These are phyloP conservation scores for Conticribra guillardii DNA, from an alignment of 108 stramenopile genomes.

Conservation along the genomic window DNA sequence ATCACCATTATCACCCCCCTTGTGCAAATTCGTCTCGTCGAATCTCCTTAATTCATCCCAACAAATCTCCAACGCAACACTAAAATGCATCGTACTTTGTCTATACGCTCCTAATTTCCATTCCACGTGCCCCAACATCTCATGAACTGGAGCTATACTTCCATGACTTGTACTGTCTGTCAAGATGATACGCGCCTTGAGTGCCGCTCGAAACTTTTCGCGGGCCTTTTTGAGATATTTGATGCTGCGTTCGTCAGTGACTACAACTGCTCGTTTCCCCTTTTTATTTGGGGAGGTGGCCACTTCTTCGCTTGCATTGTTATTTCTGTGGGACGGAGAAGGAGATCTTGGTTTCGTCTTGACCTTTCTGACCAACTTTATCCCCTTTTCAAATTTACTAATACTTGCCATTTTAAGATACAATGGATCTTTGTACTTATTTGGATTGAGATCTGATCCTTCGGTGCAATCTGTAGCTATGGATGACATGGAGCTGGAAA, in stretches of 20 bases:
- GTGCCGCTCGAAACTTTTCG: neutral
- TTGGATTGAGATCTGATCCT: conserved; percentile 6
- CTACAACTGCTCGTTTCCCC: neutral
- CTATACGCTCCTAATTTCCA: neutral
- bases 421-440: neutral
- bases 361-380: neutral
- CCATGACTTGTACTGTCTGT: neutral
- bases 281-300: neutral
- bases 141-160: neutral
- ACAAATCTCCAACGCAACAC: conserved; percentile 1
- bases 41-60: neutral
- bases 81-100: neutral
- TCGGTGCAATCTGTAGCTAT: too few relatives aligned
- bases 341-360: too few relatives aligned
- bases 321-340: neutral
- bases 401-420: neutral
- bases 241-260: neutral
- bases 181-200: conserved; percentile 1
- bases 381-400: neutral
- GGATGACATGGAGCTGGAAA: too few relatives aligned
- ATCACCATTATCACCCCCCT: neutral
- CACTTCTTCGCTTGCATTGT: neutral
- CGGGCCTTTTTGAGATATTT: neutral
- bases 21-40: neutral
- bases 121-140: conserved; percentile 4